These are phyloP conservation scores for Dactylellina haptotyla DNA, from an alignment of 2,329 filamentous ascomycete genomes.

Conservation along the genomic window DNA sequence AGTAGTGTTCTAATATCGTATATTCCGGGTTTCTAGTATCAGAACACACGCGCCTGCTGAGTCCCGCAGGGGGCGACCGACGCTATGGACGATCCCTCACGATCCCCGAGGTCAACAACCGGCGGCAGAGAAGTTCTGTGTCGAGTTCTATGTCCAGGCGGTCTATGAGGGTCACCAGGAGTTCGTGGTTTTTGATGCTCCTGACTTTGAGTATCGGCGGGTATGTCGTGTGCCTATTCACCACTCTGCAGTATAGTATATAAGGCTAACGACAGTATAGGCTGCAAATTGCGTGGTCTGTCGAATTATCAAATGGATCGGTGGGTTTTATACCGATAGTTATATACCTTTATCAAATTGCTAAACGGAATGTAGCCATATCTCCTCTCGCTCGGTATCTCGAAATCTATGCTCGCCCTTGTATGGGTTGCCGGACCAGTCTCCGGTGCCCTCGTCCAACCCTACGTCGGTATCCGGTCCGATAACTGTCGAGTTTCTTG, in stretches of 20 bases:
- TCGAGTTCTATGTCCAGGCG: slow-evolving; percentile 48
- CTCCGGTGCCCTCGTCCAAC: slow-evolving; percentile 81
- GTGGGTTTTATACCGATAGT: slow-evolving; percentile 61
- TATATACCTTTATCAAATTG: slow-evolving; percentile 6
- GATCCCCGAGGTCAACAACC: slow-evolving; percentile 40
- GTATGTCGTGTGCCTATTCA: slow-evolving; percentile 60
- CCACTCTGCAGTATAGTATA: slow-evolving; percentile 25
- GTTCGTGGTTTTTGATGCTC: slow-evolving; percentile 83
- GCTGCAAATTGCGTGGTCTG: slow-evolving; percentile 93
- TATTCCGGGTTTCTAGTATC: slow-evolving; percentile 9
- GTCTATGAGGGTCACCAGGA: slow-evolving; percentile 69
- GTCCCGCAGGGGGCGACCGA: slow-evolving; percentile 40
- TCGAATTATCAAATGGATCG: slow-evolving; percentile 92
- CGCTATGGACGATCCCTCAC: slow-evolving; percentile 51
- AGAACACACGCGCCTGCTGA: slow-evolving; percentile 44
- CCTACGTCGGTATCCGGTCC: slow-evolving; percentile 82
- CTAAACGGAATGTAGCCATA: slow-evolving; percentile 67
- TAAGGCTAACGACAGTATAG: slow-evolving; percentile 61
- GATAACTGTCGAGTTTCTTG: slow-evolving; percentile 78
- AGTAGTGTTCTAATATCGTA: not conserved
- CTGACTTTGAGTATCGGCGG: slow-evolving; percentile 87
- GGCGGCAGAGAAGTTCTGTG: slow-evolving; percentile 46
- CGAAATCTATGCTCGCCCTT: slow-evolving; percentile 82
- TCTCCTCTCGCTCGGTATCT: slow-evolving; percentile 80
- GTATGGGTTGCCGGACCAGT: slow-evolving; percentile 87